Evolutionary conservation across 2,329 filamentous ascomycete species (phyloP).

Genomic region (Xylaria hypoxylon): DNA sequence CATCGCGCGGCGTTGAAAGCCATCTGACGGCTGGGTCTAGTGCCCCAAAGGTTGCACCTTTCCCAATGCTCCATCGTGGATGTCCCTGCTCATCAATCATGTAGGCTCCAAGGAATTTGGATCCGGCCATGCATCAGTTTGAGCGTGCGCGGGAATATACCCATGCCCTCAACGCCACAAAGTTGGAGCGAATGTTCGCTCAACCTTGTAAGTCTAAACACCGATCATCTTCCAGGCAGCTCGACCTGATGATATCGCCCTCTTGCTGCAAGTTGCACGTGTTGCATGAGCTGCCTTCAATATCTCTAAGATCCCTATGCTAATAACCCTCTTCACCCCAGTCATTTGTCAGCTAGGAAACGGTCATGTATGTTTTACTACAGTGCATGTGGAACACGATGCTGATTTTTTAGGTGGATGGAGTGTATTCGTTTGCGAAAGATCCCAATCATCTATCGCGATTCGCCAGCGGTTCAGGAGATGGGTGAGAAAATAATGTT

Average conservation of each 20-base stretch:
- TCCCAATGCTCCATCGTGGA: background rate
- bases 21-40: slow-evolving; percentile 60
- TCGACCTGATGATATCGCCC: background rate
- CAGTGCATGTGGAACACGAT: background rate
- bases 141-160: slow-evolving; percentile 71
- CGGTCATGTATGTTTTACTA: slow-evolving; percentile 70
- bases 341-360: slow-evolving; percentile 82
- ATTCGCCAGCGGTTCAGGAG: slow-evolving; percentile 86
- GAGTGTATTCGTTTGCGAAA: slow-evolving; percentile 83
- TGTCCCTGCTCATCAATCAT: slow-evolving; percentile 44
- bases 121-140: slow-evolving; percentile 57
- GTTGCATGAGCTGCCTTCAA: background rate
- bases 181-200: slow-evolving; percentile 92
- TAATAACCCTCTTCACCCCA: slow-evolving; percentile 20
- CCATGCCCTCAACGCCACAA: slow-evolving; percentile 68
- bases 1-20: slow-evolving; percentile 33
- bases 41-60: slow-evolving; percentile 40
- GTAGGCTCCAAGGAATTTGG: slow-evolving; percentile 42
- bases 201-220: slow-evolving; percentile 64
- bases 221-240: slow-evolving; percentile 61
- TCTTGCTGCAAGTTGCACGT: background rate
- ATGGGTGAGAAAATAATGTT: slow-evolving; percentile 64
- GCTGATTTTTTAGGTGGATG: slow-evolving; percentile 69
- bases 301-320: background rate
- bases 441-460: slow-evolving; percentile 79